Evolutionary conservation across 164 flowering plant species (phyloP).

Genomic region (Dillenia turbinata): DNA sequence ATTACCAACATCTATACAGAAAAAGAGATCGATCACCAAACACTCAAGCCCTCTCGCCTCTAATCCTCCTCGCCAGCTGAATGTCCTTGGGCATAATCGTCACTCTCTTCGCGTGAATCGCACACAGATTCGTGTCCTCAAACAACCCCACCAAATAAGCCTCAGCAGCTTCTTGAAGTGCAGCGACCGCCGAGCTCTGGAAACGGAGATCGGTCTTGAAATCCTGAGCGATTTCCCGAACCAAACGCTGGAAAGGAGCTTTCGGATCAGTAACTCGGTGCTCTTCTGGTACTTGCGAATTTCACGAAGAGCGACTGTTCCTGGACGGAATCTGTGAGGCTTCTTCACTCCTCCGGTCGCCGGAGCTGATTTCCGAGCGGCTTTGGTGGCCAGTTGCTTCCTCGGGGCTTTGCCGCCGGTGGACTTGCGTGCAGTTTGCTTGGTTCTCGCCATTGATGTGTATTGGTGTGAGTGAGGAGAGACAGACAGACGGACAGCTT

Average conservation of each 20-base stretch:
- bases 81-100: slow-evolving; percentile 44
- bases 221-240: slow-evolving; percentile 35
- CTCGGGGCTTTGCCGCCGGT: slow-evolving; percentile 31
- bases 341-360: slow-evolving; percentile 39
- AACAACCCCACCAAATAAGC: slow-evolving; percentile 33
- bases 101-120: slow-evolving; percentile 35
- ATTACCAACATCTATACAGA: no score
- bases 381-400: slow-evolving; percentile 5
- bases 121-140: slow-evolving; percentile 36
- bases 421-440: slow-evolving; percentile 28
- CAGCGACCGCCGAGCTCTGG: slow-evolving; percentile 37
- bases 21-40: no score
- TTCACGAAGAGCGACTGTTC: slow-evolving; percentile 7
- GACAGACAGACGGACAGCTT: neutral
- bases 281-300: slow-evolving; percentile 22
- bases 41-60: slow-evolving; percentile 35
- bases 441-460: slow-evolving; percentile 21
- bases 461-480: neutral
- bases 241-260: slow-evolving; percentile 33
- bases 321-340: slow-evolving; percentile 2
- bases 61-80: slow-evolving; percentile 33
- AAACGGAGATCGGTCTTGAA: slow-evolving; percentile 38
- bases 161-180: slow-evolving; percentile 32
- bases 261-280: slow-evolving; percentile 24
- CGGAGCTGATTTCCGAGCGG: slow-evolving; percentile 30